Percentiles rank a stretch among this genome's conserved stretches.
Evolutionary conservation across 805 yeast genomes (phyloP).

Genomic region (Teunomyces gatunensis): DNA sequence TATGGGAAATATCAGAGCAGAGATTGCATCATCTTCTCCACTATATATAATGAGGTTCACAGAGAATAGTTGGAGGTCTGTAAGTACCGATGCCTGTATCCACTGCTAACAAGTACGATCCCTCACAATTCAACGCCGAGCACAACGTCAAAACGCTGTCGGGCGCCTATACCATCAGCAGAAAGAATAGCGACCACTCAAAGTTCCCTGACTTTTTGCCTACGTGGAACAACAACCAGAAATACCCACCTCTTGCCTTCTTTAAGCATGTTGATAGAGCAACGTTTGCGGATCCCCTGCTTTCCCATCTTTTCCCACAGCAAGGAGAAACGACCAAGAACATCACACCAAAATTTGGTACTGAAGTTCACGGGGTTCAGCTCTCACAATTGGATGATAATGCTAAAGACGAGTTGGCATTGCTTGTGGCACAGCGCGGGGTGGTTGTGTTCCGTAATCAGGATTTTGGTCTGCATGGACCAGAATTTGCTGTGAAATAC

Average conservation of each 20-base stretch:
- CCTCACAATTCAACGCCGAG: conserved; percentile 21
- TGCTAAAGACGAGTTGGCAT: conserved; percentile 33
- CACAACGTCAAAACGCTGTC: conserved; percentile 12
- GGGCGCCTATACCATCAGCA: conserved; percentile 28
- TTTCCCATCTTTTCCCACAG: conserved; percentile 19
- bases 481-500: conserved; percentile 49
- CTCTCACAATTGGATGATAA: conserved; percentile 21
- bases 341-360: conserved; percentile 34
- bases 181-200: conserved; percentile 19
- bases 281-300: conserved; percentile 18
- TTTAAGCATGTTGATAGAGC: conserved; percentile 30
- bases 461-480: conserved; percentile 35
- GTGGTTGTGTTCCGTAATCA: conserved; percentile 34
- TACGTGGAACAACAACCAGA: conserved; percentile 33
- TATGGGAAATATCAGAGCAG: background rate
- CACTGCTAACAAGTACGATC: conserved; percentile 19
- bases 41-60: background rate
- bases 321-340: conserved; percentile 14
- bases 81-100: conserved; percentile 7
- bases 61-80: no score
- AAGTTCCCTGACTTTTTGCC: conserved; percentile 30
- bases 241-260: conserved; percentile 25
- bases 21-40: background rate
- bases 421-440: conserved; percentile 31
- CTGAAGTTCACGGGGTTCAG: conserved; percentile 31